Conservation (phyloP, 2,329 filamentous ascomycete genomes). For the Sporothrix dimorphospora region DNA sequence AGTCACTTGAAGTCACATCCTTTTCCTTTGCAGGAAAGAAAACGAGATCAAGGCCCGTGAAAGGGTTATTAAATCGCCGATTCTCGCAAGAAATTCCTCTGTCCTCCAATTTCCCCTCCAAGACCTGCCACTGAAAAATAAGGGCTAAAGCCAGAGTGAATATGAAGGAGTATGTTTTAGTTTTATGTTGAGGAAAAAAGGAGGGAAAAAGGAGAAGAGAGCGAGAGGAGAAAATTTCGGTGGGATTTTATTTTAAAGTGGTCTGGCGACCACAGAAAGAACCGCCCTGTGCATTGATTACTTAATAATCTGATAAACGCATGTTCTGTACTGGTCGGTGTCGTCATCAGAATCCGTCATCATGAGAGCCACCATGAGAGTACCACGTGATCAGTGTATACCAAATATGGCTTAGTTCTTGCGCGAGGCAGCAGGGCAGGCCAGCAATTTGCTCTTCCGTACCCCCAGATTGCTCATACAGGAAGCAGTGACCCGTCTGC, state of each 20-base stretch:
- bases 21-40: constrained; percentile 25
- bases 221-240: constrained; percentile 9
- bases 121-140: constrained; percentile 56
- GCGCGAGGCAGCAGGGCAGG: no score
- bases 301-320: not conserved
- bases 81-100: constrained; percentile 50
- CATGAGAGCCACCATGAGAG: no score
- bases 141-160: constrained; percentile 66
- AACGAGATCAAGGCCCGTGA: constrained; percentile 22
- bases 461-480: no score
- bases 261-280: not conserved
- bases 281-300: not conserved
- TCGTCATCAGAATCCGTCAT: no score
- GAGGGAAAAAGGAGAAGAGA: constrained; percentile 32
- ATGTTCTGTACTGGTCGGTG: not conserved
- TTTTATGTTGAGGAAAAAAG: constrained; percentile 49
- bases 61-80: constrained; percentile 15
- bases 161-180: constrained; percentile 55
- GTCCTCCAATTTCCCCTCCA: constrained; percentile 72
- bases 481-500: no score
- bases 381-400: no score
- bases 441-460: no score
- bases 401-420: no score
- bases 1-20: constrained; percentile 42
- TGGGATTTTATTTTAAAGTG: constrained; percentile 1